Evolutionary conservation across 1,284 basidiomycete genomes (phyloP), one percentile per base, ranked within the genome.

Genomic region (Trichosporon sp.): DNA sequence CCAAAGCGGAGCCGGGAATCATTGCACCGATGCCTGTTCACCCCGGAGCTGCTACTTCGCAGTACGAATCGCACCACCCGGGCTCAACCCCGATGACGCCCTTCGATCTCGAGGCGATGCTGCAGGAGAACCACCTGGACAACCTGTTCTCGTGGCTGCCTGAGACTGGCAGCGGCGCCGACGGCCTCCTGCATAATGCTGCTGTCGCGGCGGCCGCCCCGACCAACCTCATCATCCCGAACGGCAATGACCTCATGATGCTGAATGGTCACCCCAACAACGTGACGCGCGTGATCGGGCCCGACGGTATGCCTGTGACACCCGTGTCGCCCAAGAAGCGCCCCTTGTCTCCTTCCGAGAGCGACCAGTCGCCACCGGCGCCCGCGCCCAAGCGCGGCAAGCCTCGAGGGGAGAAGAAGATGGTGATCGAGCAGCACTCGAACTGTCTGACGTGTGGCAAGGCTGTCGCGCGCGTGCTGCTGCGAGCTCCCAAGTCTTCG

Each of bases 61-160:
- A 60, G 18, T 29, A 60, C 15, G 27, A 31, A 3, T 18, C 29
- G 12, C 35, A 63, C 21, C 62, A 42, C 34, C 32, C 62, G n/a
- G 62, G n/a, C 3, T 35, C 56, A n/a, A 60, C 56, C 18, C 56
- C 75, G 15, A 74, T 80, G 71, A 78, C 76, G 5, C 75, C 77
- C 2, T 80, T 80, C 67, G 80, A 81, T 65, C 75, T 81, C 29
- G 78, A 81, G 68, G 77, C 78, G 9, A 77, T 81, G 72, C 70
- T 80, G 38, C 75, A 77, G 65, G 71, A 68, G 38, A 65, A 73
- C 38, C 72, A 75, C 42, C 75, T 79, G 34, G 75, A 77, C 60
- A 69, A 74, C 63, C 66, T 75, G 47, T 77, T 82, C 58, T 77
- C 78, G 0, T 82, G 79, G 79, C 65, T 82, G n/a, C 78, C 80